Evolutionary conservation across 192 early-diverging fungal genomes (phyloP), one percentile per base, ranked within the genome.

Genomic region (Podila epicladia): DNA sequence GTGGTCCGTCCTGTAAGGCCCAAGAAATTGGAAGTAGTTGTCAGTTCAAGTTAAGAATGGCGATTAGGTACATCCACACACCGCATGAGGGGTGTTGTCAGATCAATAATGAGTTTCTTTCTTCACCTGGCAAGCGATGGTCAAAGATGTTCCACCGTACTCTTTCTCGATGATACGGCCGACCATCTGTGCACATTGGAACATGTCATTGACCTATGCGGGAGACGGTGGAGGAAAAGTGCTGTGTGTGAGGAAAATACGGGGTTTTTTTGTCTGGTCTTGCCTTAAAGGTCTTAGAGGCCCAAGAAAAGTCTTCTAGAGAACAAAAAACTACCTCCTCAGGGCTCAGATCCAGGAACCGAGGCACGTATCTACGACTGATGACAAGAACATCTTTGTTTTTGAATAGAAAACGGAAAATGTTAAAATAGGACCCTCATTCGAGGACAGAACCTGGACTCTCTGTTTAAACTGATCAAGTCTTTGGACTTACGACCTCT

Each of bases 311-410:
- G 6, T 37, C 15, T 12, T 17, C 41, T 4, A 45, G 41, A 17
- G 41, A 69, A 60, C 29, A 60, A 20, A 8, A 31, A 33, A 33
- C 33, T 63, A 91, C 93, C 84, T 98, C 97, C 32, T 94, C 94
- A 12, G 74, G 64, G 12, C 92, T 92, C 49, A 98, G 84, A 24
- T 98, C 94, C 41, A 78, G 76, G 79, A 95, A 94, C 22, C 97
- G 87, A 15, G 84, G 80, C 6, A 93, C 92, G 12, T 85, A 78
- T 63, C 95, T 87, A 20, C 89, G 86, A 2, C 94, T 86, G 20
- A 92, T 83, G 7, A 98, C 86, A 24, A 99, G 89, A 5, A 98
- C 96, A 86, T 98, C 93, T 92, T 74, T 38, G 37, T 15, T 17
- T 24, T 33, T 9, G 12, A 22, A 62, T 4, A 15, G 13, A 62